Conservation (phyloP, 2,329 filamentous ascomycete species). For the Nigrospora oryzae region DNA sequence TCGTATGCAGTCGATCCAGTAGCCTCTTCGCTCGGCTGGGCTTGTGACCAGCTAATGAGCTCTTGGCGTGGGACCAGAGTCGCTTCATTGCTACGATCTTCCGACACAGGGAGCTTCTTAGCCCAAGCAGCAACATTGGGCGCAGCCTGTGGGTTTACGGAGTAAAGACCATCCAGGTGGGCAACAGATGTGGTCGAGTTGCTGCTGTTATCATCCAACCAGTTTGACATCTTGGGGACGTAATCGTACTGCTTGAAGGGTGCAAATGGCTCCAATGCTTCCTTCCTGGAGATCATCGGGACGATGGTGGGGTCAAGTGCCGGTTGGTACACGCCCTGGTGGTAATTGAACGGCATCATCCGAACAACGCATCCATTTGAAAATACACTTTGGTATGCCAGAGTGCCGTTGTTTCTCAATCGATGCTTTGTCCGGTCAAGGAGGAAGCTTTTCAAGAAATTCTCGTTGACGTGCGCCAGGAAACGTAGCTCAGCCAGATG, state of each 20-base stretch:
- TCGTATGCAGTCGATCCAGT: too few relatives aligned
- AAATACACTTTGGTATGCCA: slow-evolving; percentile 1
- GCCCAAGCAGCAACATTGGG: neutral
- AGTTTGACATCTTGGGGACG: neutral
- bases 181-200: neutral
- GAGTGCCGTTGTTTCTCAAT: neutral
- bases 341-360: neutral
- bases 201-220: neutral
- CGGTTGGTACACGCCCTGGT: neutral
- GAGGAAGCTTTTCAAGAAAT: neutral
- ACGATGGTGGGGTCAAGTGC: neutral
- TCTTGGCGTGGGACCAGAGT: too few relatives aligned
- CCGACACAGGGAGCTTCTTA: neutral
- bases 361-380: slow-evolving; percentile 1
- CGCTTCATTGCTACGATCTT: too few relatives aligned
- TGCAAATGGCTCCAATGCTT: neutral
- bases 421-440: slow-evolving; percentile 1
- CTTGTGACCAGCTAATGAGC: too few relatives aligned
- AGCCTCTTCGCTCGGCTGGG: too few relatives aligned
- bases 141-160: neutral
- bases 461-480: slow-evolving; percentile 1
- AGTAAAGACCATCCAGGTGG: neutral
- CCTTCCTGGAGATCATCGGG: neutral
- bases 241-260: neutral
- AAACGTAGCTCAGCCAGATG: slow-evolving; percentile 3